These are phyloP conservation scores for Alternaria gansuensis DNA, from an alignment of 2,329 filamentous ascomycete genomes.

Conservation along the genomic window DNA sequence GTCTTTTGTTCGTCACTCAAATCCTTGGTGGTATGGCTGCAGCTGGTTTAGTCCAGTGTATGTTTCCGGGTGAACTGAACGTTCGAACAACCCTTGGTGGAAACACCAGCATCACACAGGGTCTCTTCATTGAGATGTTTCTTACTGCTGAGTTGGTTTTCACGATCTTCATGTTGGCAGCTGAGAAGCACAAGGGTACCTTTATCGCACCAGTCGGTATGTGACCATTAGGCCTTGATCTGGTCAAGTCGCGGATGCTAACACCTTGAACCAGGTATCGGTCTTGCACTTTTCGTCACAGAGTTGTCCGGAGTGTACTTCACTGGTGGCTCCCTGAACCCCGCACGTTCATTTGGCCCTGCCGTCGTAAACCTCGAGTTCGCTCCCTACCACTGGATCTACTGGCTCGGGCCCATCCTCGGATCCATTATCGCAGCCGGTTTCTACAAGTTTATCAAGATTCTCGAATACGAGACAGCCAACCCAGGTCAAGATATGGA, in stretches of 20 bases:
- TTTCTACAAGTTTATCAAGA: conserved; percentile 59
- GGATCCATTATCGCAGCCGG: conserved; percentile 56
- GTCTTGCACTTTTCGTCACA: conserved; percentile 70
- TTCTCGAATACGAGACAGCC: conserved; percentile 44
- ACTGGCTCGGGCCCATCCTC: conserved; percentile 57
- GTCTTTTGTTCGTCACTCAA: conserved; percentile 32
- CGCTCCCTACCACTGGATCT: conserved; percentile 46
- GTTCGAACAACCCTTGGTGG: conserved; percentile 28
- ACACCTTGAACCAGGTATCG: conserved; percentile 57
- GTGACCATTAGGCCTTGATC: background rate
- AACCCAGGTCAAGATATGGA: conserved; percentile 44
- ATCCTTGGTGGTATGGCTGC: conserved; percentile 40
- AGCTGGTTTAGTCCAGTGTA: conserved; percentile 32
- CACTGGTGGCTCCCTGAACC: conserved; percentile 57
- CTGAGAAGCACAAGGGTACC: conserved; percentile 66
- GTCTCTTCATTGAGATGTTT: conserved; percentile 34
- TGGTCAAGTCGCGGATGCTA: background rate
- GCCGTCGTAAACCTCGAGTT: conserved; percentile 52
- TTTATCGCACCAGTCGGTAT: conserved; percentile 65
- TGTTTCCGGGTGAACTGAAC: conserved; percentile 39
- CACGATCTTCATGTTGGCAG: conserved; percentile 65
- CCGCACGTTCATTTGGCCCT: conserved; percentile 57
- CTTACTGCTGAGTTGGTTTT: conserved; percentile 46
- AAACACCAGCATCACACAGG: conserved; percentile 27
- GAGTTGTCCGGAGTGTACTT: conserved; percentile 51